These are phyloP conservation scores for Penicillium cinerascens DNA, from an alignment of 495 filamentous ascomycete species.

Conservation along the genomic window DNA sequence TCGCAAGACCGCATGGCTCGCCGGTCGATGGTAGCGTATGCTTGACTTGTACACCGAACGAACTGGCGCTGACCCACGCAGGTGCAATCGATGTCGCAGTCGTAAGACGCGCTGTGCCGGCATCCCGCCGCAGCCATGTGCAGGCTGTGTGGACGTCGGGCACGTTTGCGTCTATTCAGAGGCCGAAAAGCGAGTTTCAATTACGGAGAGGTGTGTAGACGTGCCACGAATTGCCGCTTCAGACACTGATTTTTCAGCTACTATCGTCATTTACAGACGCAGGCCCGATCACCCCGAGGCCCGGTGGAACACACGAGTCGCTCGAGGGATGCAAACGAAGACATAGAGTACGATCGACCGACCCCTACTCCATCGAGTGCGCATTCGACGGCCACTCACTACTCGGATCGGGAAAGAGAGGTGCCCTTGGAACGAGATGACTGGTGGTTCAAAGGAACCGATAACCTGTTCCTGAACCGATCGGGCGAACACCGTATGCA, in stretches of 20 bases:
- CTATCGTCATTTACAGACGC: conserved; percentile 30
- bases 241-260: conserved; percentile 22
- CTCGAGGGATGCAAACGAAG: neutral
- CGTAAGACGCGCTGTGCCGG: conserved; percentile 38
- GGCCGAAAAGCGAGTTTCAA: conserved; percentile 35
- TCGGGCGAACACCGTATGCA: conserved; percentile 37
- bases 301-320: neutral
- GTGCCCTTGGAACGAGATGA: conserved; percentile 31
- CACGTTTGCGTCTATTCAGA: conserved; percentile 36
- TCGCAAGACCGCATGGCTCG: conserved; percentile 19
- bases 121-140: conserved; percentile 33
- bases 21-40: conserved; percentile 36
- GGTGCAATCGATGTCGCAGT: conserved; percentile 37
- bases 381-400: conserved; percentile 8
- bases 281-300: conserved; percentile 18
- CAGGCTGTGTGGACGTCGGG: conserved; percentile 30
- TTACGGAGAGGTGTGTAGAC: conserved; percentile 28
- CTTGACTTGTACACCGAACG: neutral
- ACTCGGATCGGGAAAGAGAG: conserved; percentile 15
- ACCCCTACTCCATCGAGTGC: conserved; percentile 10
- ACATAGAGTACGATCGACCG: conserved; percentile 1
- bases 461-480: conserved; percentile 33
- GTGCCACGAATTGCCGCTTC: neutral
- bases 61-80: conserved; percentile 11
- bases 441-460: conserved; percentile 41